Base-by-base conservation (phyloP, 768 basidiomycete genomes). In the Mycena amicta region DNA sequence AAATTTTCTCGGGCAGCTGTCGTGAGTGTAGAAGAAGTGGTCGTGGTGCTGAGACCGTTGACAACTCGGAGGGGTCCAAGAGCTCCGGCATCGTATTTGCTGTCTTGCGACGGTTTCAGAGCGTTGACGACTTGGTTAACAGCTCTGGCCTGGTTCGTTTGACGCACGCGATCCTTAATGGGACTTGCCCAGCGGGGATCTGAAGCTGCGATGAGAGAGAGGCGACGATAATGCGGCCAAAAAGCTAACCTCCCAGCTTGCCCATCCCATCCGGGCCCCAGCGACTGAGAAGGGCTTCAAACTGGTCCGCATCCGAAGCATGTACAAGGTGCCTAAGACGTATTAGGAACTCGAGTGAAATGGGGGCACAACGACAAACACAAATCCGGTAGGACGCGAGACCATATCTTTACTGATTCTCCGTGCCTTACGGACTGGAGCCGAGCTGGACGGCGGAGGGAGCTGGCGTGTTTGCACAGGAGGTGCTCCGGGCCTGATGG, bases 261-360 rank as follows among this genome's bases (percentile, higher is more conserved):
- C 92, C 92, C 71, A 92, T 74, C 39, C 92, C 88, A 74, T 95
- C 93, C 45, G 90, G 89, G 33, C 90, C 89, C 93, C 94, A 95
- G 55, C 92, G 84, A 63, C 84, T 87, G 50, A 95, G 86, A 59
- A 95, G 80, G 25, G 90, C 93, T 71, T 92, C 90, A 30, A 91
- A 84, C 70, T 95, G 91, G 74, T 91, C 90, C 13, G 89, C 91
- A 74, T 94, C 91, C 56, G 91, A 93, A 28, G 94, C 93, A 75
- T 95, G 93, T 11, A 94, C 87, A 62, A 93, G 80, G 76, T 96
- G 93, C 53, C 93, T 95, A 69, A 52, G 64, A 47, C 56, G 60
- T 63, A 70, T 67, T 59, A 67, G 66, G 59, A 63, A 65, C 57
- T 52, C 59, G 54, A 60, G 55, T 59, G 56, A 60, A 67, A 56